These are phyloP conservation scores for Zoysia japonica DNA, from an alignment of 176 grass and related monocot species.

Conservation along the genomic window DNA sequence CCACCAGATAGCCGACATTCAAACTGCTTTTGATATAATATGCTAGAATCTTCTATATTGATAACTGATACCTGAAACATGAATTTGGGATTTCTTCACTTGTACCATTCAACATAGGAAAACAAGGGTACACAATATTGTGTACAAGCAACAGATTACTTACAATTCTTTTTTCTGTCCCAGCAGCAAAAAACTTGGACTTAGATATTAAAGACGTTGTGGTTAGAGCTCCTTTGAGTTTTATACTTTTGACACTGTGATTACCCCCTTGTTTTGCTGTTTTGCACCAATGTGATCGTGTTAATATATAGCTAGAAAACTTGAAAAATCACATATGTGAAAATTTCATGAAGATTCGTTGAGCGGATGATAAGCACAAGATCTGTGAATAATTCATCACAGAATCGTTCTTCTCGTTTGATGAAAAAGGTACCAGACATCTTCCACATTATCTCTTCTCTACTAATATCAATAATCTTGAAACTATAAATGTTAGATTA, in stretches of 20 bases:
- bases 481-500: not conserved
- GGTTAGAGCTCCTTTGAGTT: conserved; percentile 77
- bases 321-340: conserved; percentile 10
- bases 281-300: not conserved
- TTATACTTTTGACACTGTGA: conserved; percentile 57
- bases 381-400: not conserved
- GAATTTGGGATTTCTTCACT: conserved; percentile 14
- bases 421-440: not conserved
- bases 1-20: conserved; percentile 72
- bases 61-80: conserved; percentile 78
- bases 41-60: conserved; percentile 59
- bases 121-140: not conserved
- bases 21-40: conserved; percentile 92
- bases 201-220: conserved; percentile 56
- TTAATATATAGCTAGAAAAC: conserved; percentile 26
- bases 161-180: conserved; percentile 91
- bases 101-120: not conserved
- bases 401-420: not conserved
- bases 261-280: conserved; percentile 84
- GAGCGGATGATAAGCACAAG: conserved; percentile 19
- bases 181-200: conserved; percentile 72
- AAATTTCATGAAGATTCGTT: not conserved
- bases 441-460: conserved; percentile 4
- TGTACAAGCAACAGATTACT: conserved; percentile 38
- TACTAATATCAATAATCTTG: conserved; percentile 21